These are phyloP conservation scores for Lactarius sp. DNA, from an alignment of 768 basidiomycete genomes.

Conservation along the genomic window DNA sequence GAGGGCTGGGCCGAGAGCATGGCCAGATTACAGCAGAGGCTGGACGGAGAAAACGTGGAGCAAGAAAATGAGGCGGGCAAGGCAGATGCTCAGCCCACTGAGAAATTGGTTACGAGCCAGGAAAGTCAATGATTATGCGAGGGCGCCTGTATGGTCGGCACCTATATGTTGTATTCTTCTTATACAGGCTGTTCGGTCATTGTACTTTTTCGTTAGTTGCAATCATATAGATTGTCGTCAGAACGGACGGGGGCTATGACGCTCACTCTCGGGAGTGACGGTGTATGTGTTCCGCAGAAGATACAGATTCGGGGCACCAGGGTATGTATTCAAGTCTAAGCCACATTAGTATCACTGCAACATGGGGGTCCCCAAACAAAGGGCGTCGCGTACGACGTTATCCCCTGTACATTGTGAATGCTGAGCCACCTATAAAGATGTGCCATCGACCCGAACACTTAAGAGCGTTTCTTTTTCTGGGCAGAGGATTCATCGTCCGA, in stretches of 20 bases:
- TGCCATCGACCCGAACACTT: conserved; percentile 35
- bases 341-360: background rate
- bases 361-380: background rate
- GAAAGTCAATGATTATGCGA: background rate
- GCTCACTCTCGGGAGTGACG: background rate
- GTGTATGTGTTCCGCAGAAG: background rate
- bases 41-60: conserved; percentile 4
- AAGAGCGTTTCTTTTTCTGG: conserved; percentile 9
- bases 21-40: conserved; percentile 1
- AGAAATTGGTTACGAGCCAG: background rate
- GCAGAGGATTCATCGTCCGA: conserved; percentile 5
- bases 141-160: background rate
- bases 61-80: background rate
- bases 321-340: background rate
- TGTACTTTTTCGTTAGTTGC: background rate
- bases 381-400: background rate
- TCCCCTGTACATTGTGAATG: background rate
- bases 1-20: conserved; percentile 17
- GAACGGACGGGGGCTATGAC: background rate
- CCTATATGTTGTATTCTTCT: background rate
- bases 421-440: conserved; percentile 27
- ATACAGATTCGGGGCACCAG: background rate
- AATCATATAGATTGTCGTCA: background rate
- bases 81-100: background rate
- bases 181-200: background rate